These are phyloP conservation scores for Coemansia sp. DNA, from an alignment of 192 early-diverging fungal species.

Conservation along the genomic window DNA sequence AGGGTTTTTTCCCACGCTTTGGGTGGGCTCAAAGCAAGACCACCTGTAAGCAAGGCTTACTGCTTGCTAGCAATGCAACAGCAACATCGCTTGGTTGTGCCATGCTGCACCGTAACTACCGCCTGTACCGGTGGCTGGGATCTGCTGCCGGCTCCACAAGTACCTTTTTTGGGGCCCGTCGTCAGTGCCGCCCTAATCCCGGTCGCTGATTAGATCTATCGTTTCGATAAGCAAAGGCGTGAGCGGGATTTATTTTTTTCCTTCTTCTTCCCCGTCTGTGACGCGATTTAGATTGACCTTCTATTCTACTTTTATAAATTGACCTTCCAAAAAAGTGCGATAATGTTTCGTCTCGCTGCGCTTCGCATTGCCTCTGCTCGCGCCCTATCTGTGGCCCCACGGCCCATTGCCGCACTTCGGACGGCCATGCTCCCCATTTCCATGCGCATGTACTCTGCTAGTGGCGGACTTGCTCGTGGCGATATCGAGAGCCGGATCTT, in stretches of 20 bases:
- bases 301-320: too few relatives aligned
- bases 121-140: too few relatives aligned
- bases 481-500: slow-evolving; percentile 85
- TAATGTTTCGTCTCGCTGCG: slow-evolving; percentile 42
- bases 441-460: slow-evolving; percentile 73
- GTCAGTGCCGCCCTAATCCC: background rate
- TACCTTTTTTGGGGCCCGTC: too few relatives aligned
- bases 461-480: slow-evolving; percentile 61
- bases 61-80: too few relatives aligned
- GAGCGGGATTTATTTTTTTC: background rate
- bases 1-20: background rate
- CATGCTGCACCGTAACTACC: too few relatives aligned
- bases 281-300: too few relatives aligned
- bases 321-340: background rate
- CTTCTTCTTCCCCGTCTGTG: too few relatives aligned
- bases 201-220: background rate
- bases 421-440: slow-evolving; percentile 5
- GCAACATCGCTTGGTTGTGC: too few relatives aligned
- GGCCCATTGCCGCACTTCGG: background rate
- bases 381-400: background rate
- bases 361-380: slow-evolving; percentile 19
- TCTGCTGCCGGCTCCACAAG: too few relatives aligned
- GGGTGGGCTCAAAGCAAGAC: background rate
- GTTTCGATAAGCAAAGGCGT: background rate
- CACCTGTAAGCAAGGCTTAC: too few relatives aligned